These are phyloP conservation scores for Rhodamnia argentea DNA, from an alignment of 345 rosid genomes.

Conservation along the genomic window DNA sequence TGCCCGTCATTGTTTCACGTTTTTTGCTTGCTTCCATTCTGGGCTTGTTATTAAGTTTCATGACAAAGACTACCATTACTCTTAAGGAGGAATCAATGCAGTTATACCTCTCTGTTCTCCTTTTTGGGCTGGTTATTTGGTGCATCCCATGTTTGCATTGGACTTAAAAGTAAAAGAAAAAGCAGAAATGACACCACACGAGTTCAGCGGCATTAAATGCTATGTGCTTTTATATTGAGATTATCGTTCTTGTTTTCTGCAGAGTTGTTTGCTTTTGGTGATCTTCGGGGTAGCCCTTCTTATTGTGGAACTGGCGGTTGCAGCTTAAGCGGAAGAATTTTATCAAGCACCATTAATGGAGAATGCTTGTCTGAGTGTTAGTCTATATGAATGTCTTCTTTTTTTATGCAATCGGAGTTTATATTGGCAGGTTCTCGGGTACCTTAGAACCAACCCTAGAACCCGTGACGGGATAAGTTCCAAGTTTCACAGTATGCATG, in stretches of 20 bases:
- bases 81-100: not conserved
- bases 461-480: too few species aligned
- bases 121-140: not conserved
- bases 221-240: not conserved
- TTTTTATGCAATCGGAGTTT: too few species aligned
- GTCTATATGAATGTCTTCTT: too few species aligned
- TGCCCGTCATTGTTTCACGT: too few species aligned
- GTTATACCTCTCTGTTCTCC: not conserved
- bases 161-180: not conserved
- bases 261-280: slow-evolving; percentile 86
- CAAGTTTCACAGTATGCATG: too few species aligned
- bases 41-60: not conserved
- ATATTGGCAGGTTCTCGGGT: too few species aligned
- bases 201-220: not conserved
- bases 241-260: slow-evolving; percentile 1
- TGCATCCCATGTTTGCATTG: not conserved
- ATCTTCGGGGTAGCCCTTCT: slow-evolving; percentile 75
- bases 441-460: too few species aligned
- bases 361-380: not conserved
- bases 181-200: not conserved
- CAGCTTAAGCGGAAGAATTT: slow-evolving; percentile 27
- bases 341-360: not conserved
- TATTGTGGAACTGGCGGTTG: slow-evolving; percentile 62
- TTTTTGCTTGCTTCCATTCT: not conserved
- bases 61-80: not conserved